phyloP scores from a whole-genome alignment of 305 asterid genomes.

The Solanum aculeatissimum region DNA sequence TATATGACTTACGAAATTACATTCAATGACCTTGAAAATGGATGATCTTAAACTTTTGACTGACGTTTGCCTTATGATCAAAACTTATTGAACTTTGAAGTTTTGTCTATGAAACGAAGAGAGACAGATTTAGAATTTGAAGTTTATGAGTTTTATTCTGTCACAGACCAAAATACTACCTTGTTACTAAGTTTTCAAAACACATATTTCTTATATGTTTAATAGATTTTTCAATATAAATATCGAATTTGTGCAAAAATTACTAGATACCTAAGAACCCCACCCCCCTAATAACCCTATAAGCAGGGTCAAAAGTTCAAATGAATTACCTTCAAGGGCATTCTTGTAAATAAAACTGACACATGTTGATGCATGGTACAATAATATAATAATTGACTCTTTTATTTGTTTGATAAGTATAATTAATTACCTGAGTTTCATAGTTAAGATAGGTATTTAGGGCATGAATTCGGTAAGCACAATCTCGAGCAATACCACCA shows the following conservation, averaged over 20 bases:
- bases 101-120: background rate
- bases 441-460: constrained; percentile 18
- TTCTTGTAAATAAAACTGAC: background rate
- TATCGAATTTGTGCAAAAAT: too few relatives aligned
- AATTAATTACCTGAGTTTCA: constrained; percentile 10
- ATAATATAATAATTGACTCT: background rate
- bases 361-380: background rate
- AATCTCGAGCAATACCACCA: constrained; percentile 39
- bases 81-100: background rate
- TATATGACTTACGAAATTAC: background rate
- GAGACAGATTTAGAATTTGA: too few relatives aligned
- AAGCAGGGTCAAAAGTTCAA: background rate
- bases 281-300: too few relatives aligned
- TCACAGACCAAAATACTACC: too few relatives aligned
- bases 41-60: background rate
- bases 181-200: too few relatives aligned
- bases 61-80: background rate
- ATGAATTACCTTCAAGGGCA: background rate
- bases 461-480: constrained; percentile 34
- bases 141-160: too few relatives aligned
- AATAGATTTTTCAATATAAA: too few relatives aligned
- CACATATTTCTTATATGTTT: too few relatives aligned
- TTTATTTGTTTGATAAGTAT: background rate
- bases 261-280: too few relatives aligned
- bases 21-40: background rate